A percentile compares a stretch with the other conserved stretches of the same genome.
Evolutionary conservation across 495 filamentous ascomycete genomes (phyloP).

Genomic region (Aspergillus ostianus): DNA sequence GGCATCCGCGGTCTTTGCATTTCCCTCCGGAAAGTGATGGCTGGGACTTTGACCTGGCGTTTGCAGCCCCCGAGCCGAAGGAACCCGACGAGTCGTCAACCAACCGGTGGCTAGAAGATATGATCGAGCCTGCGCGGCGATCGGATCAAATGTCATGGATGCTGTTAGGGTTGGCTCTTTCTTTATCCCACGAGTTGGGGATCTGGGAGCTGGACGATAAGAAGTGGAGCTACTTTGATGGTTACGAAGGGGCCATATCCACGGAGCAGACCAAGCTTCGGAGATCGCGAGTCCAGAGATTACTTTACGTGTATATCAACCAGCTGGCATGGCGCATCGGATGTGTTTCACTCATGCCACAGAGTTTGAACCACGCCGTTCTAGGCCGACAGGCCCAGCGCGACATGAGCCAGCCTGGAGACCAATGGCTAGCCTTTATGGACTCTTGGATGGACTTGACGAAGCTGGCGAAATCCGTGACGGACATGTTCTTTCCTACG

Average conservation of each 20-base stretch:
- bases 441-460: constrained; percentile 54
- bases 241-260: constrained; percentile 30
- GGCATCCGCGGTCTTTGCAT: constrained; percentile 54
- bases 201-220: constrained; percentile 47
- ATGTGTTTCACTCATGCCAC: constrained; percentile 52
- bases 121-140: constrained; percentile 51
- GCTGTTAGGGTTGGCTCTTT: constrained; percentile 49
- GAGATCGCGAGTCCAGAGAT: constrained; percentile 43
- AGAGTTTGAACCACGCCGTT: constrained; percentile 46
- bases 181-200: constrained; percentile 51
- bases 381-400: constrained; percentile 32
- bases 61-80: constrained; percentile 19
- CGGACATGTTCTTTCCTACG: constrained; percentile 53
- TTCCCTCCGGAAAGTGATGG: constrained; percentile 52
- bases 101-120: constrained; percentile 44
- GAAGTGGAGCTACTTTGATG: constrained; percentile 14
- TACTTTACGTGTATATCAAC: constrained; percentile 54
- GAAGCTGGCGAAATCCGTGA: constrained; percentile 51
- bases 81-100: constrained; percentile 25
- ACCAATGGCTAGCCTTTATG: constrained; percentile 47
- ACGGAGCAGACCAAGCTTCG: constrained; percentile 40
- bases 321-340: constrained; percentile 54
- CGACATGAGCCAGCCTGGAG: constrained; percentile 28
- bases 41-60: constrained; percentile 46
- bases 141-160: constrained; percentile 61